Percentiles rank a stretch among this genome's conserved stretches.
Conservation (phyloP, 1,284 basidiomycete genomes). For the Trichosporon faecale region DNA sequence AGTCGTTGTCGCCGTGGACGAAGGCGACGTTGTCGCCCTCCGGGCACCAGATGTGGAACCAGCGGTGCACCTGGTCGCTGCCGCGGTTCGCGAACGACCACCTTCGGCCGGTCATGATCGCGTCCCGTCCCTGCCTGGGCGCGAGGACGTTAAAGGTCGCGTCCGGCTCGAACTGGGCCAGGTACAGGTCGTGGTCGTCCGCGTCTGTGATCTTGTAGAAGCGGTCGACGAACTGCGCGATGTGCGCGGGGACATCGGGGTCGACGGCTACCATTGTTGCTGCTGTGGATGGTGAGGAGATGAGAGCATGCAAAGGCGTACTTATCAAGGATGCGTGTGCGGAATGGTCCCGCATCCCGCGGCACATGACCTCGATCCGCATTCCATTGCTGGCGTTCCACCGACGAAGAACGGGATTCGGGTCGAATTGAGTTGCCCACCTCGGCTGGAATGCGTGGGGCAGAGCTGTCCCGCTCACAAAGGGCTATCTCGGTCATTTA, state of each 20-base stretch:
- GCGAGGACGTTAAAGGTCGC: conserved; percentile 1
- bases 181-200: neutral
- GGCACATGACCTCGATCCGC: neutral
- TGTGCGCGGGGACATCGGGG: neutral
- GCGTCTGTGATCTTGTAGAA: conserved; percentile 12
- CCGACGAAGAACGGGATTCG: neutral
- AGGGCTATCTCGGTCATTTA: neutral
- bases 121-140: neutral
- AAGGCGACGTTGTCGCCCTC: neutral
- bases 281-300: neutral
- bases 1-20: conserved; percentile 11
- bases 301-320: neutral
- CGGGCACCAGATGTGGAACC: neutral
- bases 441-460: neutral
- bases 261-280: neutral
- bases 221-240: conserved; percentile 3
- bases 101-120: neutral
- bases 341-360: neutral
- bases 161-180: conserved; percentile 8
- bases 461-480: neutral
- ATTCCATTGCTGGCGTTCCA: neutral
- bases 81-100: neutral
- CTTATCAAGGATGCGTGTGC: neutral
- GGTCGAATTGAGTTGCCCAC: neutral
- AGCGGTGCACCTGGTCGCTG: neutral